phyloP scores from a whole-genome alignment of 108 stramenopile species.

The Cyclotella choctawhatcheeana region DNA sequence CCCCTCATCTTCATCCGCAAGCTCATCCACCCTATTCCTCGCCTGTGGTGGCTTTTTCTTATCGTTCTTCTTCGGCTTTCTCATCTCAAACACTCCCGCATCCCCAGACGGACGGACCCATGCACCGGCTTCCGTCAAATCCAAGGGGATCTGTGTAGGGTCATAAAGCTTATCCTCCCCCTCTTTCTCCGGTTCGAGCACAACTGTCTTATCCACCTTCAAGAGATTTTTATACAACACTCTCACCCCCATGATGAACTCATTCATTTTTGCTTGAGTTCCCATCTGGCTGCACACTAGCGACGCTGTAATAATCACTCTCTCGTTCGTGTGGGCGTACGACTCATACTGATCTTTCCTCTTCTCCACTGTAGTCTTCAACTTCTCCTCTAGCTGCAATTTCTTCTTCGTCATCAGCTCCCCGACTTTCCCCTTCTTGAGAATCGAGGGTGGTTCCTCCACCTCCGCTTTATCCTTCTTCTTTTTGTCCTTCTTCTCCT shows the following conservation, averaged over 20 bases:
- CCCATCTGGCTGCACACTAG: not conserved
- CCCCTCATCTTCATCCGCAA: not conserved
- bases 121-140: not conserved
- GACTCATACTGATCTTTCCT: not conserved
- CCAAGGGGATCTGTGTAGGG: not conserved
- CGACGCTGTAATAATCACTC: not conserved
- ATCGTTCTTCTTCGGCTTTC: not conserved
- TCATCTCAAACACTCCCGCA: not conserved
- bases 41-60: too few species aligned
- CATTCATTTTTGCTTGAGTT: not conserved
- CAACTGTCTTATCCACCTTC: constrained; percentile 1
- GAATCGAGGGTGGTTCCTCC: too few species aligned
- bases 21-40: too few species aligned
- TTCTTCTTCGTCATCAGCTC: too few species aligned
- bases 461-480: too few species aligned
- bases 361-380: too few species aligned
- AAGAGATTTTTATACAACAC: not conserved
- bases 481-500: not conserved
- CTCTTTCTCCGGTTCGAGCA: constrained; percentile 3
- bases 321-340: not conserved
- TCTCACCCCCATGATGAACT: not conserved
- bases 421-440: too few species aligned
- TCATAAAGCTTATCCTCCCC: not conserved
- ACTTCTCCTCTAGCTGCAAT: too few species aligned
- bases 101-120: not conserved